These are phyloP conservation scores for Penicillium flavigenum DNA, from an alignment of 495 filamentous ascomycete species.

Conservation along the genomic window DNA sequence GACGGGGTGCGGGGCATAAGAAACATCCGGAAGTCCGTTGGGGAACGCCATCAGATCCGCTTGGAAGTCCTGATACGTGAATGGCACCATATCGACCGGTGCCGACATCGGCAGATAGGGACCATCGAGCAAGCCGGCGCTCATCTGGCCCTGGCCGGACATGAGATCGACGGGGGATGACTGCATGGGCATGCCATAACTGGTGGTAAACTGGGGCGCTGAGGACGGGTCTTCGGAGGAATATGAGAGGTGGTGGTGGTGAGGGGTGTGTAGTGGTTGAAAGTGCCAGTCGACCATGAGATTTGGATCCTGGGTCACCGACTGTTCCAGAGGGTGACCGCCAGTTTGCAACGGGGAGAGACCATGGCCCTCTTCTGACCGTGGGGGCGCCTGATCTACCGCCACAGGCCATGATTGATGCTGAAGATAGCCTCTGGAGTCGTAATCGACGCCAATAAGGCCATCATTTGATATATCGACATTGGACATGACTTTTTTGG, in stretches of 20 bases:
- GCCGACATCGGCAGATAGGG: constrained; percentile 67
- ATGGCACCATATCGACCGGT: constrained; percentile 63
- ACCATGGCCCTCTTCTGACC: constrained; percentile 40
- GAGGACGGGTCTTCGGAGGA: constrained; percentile 47
- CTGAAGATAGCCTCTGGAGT: constrained; percentile 49
- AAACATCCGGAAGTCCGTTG: constrained; percentile 55
- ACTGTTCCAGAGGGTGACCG: constrained; percentile 48
- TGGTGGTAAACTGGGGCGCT: constrained; percentile 50
- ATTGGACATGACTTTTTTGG: constrained; percentile 42
- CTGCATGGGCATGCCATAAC: constrained; percentile 52
- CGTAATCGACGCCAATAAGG: constrained; percentile 50
- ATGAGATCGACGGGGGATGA: constrained; percentile 69
- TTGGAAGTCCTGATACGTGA: constrained; percentile 75
- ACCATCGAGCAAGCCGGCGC: constrained; percentile 62
- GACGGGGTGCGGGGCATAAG: constrained; percentile 45
- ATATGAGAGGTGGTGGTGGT: constrained; percentile 44
- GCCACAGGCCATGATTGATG: constrained; percentile 43
- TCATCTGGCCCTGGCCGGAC: constrained; percentile 62
- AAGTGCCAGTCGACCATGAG: constrained; percentile 54
- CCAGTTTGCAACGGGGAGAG: constrained; percentile 49
- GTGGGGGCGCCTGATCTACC: constrained; percentile 40
- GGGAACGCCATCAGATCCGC: constrained; percentile 53
- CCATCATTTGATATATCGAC: constrained; percentile 45
- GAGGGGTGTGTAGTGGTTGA: constrained; percentile 46
- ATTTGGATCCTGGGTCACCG: constrained; percentile 44